Evolutionary conservation across 257 asterid genomes (phyloP).

Genomic region (Coffea canephora): DNA sequence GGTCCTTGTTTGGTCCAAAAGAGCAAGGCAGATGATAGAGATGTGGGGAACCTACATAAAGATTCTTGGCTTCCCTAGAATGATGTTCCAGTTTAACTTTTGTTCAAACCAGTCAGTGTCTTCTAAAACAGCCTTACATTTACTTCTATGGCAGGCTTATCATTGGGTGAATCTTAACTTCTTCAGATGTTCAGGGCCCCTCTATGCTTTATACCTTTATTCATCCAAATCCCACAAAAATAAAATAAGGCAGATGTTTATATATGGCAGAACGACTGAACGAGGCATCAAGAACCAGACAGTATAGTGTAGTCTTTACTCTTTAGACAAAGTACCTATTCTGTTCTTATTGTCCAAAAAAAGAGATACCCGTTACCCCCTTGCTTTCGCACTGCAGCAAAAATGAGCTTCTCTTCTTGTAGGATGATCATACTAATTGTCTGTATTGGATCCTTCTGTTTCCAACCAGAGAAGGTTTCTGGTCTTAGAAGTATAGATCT

Average conservation of each 20-base stretch:
- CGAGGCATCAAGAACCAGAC: slow-evolving; percentile 7
- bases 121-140: slow-evolving; percentile 73
- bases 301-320: slow-evolving; percentile 20
- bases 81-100: slow-evolving; percentile 51
- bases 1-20: slow-evolving; percentile 34
- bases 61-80: slow-evolving; percentile 83
- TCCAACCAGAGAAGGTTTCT: slow-evolving; percentile 40
- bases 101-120: slow-evolving; percentile 84
- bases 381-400: slow-evolving; percentile 25
- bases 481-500: slow-evolving; percentile 45
- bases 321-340: slow-evolving; percentile 23
- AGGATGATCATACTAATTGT: slow-evolving; percentile 39
- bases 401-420: slow-evolving; percentile 46
- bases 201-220: slow-evolving; percentile 56
- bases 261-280: slow-evolving; percentile 27
- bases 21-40: slow-evolving; percentile 45
- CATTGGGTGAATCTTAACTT: slow-evolving; percentile 70
- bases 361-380: slow-evolving; percentile 15
- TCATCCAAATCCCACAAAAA: slow-evolving; percentile 42
- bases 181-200: slow-evolving; percentile 44
- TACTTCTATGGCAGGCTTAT: slow-evolving; percentile 61
- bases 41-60: slow-evolving; percentile 57
- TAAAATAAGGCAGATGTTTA: slow-evolving; percentile 21
- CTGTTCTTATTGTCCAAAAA: slow-evolving; percentile 18
- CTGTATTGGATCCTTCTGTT: slow-evolving; percentile 41